phyloP scores from a whole-genome alignment of 192 early-diverging fungal genomes.

The Phlyctochytrium bullatum region DNA sequence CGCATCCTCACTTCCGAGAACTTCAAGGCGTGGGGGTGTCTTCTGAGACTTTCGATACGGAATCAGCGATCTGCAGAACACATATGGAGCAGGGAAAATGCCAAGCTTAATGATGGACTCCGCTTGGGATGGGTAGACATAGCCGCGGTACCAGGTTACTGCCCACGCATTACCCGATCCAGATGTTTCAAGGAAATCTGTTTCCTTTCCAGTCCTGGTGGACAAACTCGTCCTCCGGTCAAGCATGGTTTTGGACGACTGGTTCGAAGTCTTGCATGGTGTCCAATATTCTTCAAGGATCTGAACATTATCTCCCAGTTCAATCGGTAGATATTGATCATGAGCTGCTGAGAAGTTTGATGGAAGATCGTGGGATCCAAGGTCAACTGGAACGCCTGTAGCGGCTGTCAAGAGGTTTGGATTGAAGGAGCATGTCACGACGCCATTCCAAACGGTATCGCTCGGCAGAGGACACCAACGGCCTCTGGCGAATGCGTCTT shows the following conservation, averaged over 20 bases:
- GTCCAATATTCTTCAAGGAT: constrained; percentile 2
- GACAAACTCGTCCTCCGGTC: no score
- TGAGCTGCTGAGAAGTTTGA: background rate
- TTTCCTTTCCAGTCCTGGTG: no score
- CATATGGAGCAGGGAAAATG: background rate
- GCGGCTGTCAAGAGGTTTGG: background rate
- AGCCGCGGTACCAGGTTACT: constrained; percentile 1
- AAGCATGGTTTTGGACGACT: no score
- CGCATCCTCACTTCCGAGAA: no score
- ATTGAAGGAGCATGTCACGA: background rate
- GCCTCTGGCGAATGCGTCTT: background rate
- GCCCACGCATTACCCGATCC: constrained; percentile 1
- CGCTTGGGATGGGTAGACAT: background rate
- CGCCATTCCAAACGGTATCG: background rate
- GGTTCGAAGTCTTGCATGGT: background rate
- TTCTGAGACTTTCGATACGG: background rate
- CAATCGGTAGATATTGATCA: background rate
- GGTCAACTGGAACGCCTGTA: background rate
- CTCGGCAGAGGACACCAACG: background rate
- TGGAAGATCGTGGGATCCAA: background rate
- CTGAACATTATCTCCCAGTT: constrained; percentile 7
- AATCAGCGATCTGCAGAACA: background rate
- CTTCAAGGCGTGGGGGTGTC: background rate
- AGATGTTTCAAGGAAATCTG: no score
- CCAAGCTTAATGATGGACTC: background rate